Evolutionary conservation across 140 eudicot species (phyloP), one percentile per base, ranked within the genome.

Genomic region (Cichorium intybus): DNA sequence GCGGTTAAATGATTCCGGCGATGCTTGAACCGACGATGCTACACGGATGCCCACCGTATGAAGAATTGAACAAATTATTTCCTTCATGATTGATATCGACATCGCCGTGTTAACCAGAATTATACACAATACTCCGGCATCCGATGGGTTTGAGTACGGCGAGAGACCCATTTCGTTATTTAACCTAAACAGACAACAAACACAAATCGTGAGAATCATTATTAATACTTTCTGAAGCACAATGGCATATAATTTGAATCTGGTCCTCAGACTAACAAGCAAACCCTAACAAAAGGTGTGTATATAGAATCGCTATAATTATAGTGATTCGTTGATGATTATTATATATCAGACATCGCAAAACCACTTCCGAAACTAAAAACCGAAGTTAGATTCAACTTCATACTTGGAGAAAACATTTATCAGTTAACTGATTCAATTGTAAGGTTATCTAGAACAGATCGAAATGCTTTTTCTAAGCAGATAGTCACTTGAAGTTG

Each of bases 81-180:
- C 87, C 73, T 80, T 83, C 70, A 89, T 64, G 55, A 66, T 73
- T 22, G 88, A 78, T 70, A 85, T 80, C 52, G 88, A 83, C 55
- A 83, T 83, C 45, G 86, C 88, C 12, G 97, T 83, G 82, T 85
- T 85, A 7, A 84, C 84, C 55, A 89, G 76, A 22, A 89, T 85
- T 28, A 83, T 77, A 49, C 91, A 89, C 21, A 89, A 73, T 20
- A 85, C 75, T 41, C 97, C 97, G 0, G 87, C 96, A 47, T 89
- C 95, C 12, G 91, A 73, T 34, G 97, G 95, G 43, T 78, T 64
- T 34, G 82, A 84, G 72, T 82, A 85, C 31, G 85, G 68, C 14
- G 95, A 82, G 24, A 89, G 89, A 26, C 95, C 97, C 97, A 89
- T 89, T 10, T 69, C 51, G 62, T 31, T 37, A 43, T 21, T 43